A percentile compares a stretch with the other conserved stretches of the same genome.
Evolutionary conservation across 106 monocot species (phyloP).

Genomic region (Dendrobium chrysotoxum): DNA sequence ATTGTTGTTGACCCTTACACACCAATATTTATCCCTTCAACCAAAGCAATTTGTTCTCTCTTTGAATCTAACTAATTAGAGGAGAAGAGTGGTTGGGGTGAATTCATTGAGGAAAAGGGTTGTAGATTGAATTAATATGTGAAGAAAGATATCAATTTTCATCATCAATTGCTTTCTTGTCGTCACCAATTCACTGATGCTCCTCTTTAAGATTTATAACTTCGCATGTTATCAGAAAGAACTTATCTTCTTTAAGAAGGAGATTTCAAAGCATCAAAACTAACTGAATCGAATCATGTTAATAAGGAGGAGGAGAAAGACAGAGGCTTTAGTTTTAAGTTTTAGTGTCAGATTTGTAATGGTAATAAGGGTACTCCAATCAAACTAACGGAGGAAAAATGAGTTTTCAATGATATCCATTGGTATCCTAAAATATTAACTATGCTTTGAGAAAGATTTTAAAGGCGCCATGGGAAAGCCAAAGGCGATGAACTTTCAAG

Average conservation of each 20-base stretch:
- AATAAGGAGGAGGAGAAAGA: not conserved
- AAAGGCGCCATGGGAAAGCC: conserved; percentile 28
- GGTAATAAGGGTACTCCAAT: not conserved
- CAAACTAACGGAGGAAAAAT: not conserved
- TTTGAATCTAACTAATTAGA: not conserved
- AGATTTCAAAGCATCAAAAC: not conserved
- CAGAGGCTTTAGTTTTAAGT: conserved; percentile 44
- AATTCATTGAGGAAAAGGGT: not conserved
- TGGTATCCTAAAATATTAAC: conserved; percentile 17
- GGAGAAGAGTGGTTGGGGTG: not conserved
- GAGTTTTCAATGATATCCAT: conserved; percentile 7
- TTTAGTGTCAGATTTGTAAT: conserved; percentile 32
- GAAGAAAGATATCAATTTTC: conserved; percentile 17
- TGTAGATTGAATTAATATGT: not conserved
- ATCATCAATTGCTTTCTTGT: conserved; percentile 20
- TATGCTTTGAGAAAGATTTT: conserved; percentile 36
- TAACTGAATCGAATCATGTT: not conserved
- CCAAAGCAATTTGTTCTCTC: not conserved
- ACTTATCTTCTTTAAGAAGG: not conserved
- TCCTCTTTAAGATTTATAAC: conserved; percentile 20
- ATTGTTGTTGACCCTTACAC: too few relatives aligned
- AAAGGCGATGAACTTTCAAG: conserved; percentile 15
- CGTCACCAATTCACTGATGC: conserved; percentile 11
- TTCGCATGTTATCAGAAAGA: conserved; percentile 23
- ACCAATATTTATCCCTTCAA: not conserved